Conservation (phyloP, 768 basidiomycete genomes). For the Chiua virens region DNA sequence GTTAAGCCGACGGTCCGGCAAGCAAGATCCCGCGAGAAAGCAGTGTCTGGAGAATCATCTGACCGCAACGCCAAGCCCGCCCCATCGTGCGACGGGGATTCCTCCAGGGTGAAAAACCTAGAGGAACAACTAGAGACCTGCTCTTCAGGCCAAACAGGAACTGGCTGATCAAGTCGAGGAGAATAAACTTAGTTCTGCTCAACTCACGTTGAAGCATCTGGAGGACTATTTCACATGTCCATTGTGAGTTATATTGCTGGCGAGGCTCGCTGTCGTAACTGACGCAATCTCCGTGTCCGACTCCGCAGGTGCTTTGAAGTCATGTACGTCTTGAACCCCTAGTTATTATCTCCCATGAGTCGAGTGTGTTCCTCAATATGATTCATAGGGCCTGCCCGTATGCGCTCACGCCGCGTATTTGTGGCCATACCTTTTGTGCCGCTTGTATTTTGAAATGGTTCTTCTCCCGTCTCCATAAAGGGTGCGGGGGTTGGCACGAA, state of each 20-base stretch:
- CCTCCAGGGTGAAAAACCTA: slow-evolving; percentile 40
- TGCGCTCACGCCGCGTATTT: slow-evolving; percentile 49
- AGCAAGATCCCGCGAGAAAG: slow-evolving; percentile 1
- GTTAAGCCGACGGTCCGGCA: neutral
- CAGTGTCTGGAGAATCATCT: neutral
- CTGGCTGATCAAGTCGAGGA: slow-evolving; percentile 41
- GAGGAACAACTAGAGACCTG: slow-evolving; percentile 40
- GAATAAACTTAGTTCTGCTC: slow-evolving; percentile 30
- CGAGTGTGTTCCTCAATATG: neutral
- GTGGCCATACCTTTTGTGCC: slow-evolving; percentile 70
- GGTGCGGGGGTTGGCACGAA: slow-evolving; percentile 69
- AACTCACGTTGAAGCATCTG: slow-evolving; percentile 48
- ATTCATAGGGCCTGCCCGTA: slow-evolving; percentile 53
- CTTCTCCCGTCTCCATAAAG: slow-evolving; percentile 62
- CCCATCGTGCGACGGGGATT: slow-evolving; percentile 37
- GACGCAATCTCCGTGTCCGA: slow-evolving; percentile 6
- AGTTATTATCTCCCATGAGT: slow-evolving; percentile 3
- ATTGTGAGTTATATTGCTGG: slow-evolving; percentile 42
- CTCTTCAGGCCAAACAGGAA: slow-evolving; percentile 44
- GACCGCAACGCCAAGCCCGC: neutral
- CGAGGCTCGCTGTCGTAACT: slow-evolving; percentile 6
- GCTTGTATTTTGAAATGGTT: slow-evolving; percentile 68
- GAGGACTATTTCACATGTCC: slow-evolving; percentile 68
- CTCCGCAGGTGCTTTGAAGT: slow-evolving; percentile 59
- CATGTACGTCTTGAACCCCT: slow-evolving; percentile 35